A percentile compares a stretch with the other conserved stretches of the same genome.
phyloP scores from a whole-genome alignment of 78 protist genomes.

The Polysphondylium violaceum region DNA sequence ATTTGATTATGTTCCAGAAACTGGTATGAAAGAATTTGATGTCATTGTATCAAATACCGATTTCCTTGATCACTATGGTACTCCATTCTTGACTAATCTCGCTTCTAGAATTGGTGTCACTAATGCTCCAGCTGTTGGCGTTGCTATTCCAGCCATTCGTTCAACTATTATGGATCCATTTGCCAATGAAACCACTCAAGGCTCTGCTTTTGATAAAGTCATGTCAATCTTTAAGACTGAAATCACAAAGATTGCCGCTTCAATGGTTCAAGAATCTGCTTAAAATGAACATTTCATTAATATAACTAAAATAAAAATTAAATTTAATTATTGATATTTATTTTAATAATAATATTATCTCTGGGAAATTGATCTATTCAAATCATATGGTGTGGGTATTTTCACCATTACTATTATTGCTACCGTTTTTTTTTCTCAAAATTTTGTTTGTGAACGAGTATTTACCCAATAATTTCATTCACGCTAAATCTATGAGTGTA shows the following conservation, averaged over 20 bases:
- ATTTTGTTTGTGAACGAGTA: too few relatives aligned
- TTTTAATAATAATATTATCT: too few relatives aligned
- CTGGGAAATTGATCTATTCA: too few relatives aligned
- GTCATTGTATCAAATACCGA: conserved; percentile 39
- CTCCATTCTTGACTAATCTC: background rate
- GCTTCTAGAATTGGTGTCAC: conserved; percentile 14
- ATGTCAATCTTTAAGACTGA: background rate
- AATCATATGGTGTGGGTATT: too few relatives aligned
- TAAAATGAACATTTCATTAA: too few relatives aligned
- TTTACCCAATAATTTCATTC: too few relatives aligned
- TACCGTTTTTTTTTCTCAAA: too few relatives aligned
- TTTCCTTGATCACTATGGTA: conserved; percentile 16
- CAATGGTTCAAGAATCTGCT: conserved; percentile 6
- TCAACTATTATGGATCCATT: conserved; percentile 57
- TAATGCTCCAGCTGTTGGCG: background rate
- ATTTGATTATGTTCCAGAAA: conserved; percentile 31
- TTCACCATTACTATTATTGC: too few relatives aligned
- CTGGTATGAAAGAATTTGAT: conserved; percentile 22
- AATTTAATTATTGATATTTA: too few relatives aligned
- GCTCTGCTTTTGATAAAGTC: conserved; percentile 6
- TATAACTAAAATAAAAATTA: too few relatives aligned
- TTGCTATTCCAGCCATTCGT: conserved; percentile 27
- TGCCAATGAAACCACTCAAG: conserved; percentile 15
- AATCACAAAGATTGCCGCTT: background rate
- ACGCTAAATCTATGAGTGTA: too few relatives aligned